These are phyloP conservation scores for Beauveria scarabaeidicola DNA, from an alignment of 2,329 filamentous ascomycete species.

Conservation along the genomic window DNA sequence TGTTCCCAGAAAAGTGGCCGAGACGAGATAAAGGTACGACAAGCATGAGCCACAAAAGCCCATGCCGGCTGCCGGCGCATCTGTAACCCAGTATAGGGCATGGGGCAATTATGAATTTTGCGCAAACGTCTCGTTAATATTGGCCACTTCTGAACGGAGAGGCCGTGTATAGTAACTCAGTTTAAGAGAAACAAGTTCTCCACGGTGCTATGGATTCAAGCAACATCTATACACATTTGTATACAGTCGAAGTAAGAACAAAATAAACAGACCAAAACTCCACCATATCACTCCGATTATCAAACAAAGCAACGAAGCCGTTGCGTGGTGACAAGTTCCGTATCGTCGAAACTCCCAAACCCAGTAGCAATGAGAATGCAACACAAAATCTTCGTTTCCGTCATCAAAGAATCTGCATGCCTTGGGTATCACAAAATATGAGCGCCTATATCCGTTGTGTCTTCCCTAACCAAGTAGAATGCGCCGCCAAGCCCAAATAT, in stretches of 20 bases:
- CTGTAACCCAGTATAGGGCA: not conserved
- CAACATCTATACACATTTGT: not conserved
- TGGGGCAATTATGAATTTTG: not conserved
- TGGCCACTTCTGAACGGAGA: not conserved
- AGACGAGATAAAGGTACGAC: constrained; percentile 21
- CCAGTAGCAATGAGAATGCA: constrained; percentile 10
- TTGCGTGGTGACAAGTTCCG: not conserved
- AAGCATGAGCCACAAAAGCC: not conserved
- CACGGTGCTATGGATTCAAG: not conserved
- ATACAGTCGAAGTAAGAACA: not conserved
- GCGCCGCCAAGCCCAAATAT: not conserved
- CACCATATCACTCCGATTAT: constrained; percentile 1
- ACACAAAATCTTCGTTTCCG: constrained; percentile 13
- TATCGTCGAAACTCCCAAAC: not conserved
- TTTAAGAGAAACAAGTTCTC: not conserved
- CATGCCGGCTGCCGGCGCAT: not conserved
- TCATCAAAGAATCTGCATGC: constrained; percentile 17
- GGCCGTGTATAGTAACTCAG: not conserved
- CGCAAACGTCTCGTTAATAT: not conserved
- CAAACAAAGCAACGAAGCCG: not conserved
- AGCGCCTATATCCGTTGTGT: constrained; percentile 6
- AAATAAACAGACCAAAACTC: constrained; percentile 8
- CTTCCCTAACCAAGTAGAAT: constrained; percentile 4
- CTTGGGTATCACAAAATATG: constrained; percentile 29
- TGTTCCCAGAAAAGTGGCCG: constrained; percentile 45